Conservation (phyloP, 2,329 filamentous ascomycete genomes). For the Aspergillus awamori region DNA sequence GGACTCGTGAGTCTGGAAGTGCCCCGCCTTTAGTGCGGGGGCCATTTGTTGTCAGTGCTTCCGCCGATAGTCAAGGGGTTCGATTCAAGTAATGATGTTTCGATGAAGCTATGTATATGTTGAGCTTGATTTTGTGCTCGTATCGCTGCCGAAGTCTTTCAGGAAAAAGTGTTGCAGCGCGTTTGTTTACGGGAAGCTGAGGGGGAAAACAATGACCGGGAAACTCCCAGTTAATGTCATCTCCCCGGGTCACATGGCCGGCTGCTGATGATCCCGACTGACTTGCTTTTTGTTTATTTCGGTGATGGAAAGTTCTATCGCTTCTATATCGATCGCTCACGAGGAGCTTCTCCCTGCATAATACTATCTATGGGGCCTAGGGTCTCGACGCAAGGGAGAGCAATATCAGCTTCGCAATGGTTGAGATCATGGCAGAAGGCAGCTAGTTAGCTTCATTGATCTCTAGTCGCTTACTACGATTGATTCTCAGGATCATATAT, state of each 20-base stretch:
- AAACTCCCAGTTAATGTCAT: neutral
- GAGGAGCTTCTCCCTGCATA: too few relatives aligned
- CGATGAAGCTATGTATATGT: neutral
- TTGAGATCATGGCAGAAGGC: too few relatives aligned
- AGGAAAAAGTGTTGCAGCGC: neutral
- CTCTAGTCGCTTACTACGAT: too few relatives aligned
- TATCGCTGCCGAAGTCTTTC: neutral
- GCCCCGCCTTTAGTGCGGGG: constrained; percentile 10
- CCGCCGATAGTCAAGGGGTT: neutral
- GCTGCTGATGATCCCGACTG: neutral
- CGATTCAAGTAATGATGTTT: neutral
- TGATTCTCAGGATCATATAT: too few relatives aligned
- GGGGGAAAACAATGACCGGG: neutral
- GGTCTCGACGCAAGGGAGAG: too few relatives aligned
- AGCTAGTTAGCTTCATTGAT: too few relatives aligned
- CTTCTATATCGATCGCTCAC: too few relatives aligned
- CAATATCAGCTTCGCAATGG: too few relatives aligned
- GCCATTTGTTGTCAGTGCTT: neutral
- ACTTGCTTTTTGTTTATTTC: too few relatives aligned
- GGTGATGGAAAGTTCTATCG: too few relatives aligned
- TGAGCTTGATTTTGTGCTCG: neutral
- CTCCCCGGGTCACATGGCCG: neutral
- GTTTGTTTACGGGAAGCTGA: neutral
- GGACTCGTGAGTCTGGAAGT: constrained; percentile 25
- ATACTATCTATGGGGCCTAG: too few relatives aligned